Percentiles rank a stretch among this genome's conserved stretches.
These are phyloP conservation scores for Tylopilus sp. DNA, from an alignment of 768 basidiomycete genomes.

Conservation along the genomic window DNA sequence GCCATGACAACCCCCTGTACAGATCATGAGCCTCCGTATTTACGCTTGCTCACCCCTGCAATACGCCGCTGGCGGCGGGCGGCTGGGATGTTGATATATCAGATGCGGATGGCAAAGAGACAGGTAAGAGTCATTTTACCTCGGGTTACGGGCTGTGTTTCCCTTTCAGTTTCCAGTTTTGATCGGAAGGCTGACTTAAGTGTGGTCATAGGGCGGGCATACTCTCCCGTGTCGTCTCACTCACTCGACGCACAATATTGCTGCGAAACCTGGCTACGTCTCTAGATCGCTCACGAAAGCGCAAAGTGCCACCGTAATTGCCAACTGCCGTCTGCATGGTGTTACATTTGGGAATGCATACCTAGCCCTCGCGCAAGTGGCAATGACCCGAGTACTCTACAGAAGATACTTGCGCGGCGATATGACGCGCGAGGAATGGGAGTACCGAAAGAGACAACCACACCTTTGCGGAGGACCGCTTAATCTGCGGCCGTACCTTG, in stretches of 20 bases:
- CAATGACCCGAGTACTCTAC: slow-evolving; percentile 49
- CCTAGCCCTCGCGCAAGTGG: slow-evolving; percentile 50
- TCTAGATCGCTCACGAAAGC: slow-evolving; percentile 25
- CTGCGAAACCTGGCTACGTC: slow-evolving; percentile 33
- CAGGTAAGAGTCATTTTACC: slow-evolving; percentile 29
- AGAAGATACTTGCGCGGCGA: slow-evolving; percentile 28
- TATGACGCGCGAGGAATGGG: slow-evolving; percentile 1
- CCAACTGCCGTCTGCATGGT: slow-evolving; percentile 38
- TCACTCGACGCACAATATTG: slow-evolving; percentile 31
- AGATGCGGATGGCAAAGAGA: slow-evolving; percentile 31
- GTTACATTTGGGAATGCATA: slow-evolving; percentile 52
- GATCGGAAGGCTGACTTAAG: background rate
- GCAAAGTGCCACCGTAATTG: slow-evolving; percentile 31
- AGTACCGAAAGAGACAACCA: background rate
- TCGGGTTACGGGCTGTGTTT: background rate
- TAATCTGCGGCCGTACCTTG: slow-evolving; percentile 48
- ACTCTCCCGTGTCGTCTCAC: slow-evolving; percentile 47
- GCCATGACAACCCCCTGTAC: slow-evolving; percentile 38
- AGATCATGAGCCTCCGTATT: slow-evolving; percentile 32
- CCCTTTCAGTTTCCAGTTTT: too few species aligned
- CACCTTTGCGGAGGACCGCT: slow-evolving; percentile 30
- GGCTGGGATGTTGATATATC: slow-evolving; percentile 36
- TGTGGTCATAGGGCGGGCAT: slow-evolving; percentile 47
- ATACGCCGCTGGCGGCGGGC: slow-evolving; percentile 45
- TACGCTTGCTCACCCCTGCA: slow-evolving; percentile 30